Percentiles rank a stretch among this genome's conserved stretches.
phyloP scores from a whole-genome alignment of 371 early-diverging fungal species.

The Zychaea mexicana region DNA sequence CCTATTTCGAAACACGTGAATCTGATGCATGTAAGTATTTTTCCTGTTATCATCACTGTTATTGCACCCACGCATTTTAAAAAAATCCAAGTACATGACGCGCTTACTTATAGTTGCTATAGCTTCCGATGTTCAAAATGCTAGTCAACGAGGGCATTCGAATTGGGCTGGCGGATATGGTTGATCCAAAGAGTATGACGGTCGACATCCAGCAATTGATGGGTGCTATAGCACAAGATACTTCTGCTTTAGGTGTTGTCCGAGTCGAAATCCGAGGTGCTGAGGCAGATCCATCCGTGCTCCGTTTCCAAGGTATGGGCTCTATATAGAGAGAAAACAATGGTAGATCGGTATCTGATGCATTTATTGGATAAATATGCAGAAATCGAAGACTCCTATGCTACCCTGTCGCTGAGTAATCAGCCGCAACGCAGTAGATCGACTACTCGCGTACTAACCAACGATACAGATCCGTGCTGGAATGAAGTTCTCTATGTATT shows the following conservation, averaged over 20 bases:
- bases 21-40: slow-evolving; percentile 41
- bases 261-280: slow-evolving; percentile 38
- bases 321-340: not conserved
- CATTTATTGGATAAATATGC: not conserved
- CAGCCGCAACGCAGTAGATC: slow-evolving; percentile 36
- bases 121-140: slow-evolving; percentile 42
- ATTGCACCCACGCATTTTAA: too few species aligned
- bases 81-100: too few species aligned
- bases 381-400: slow-evolving; percentile 51
- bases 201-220: slow-evolving; percentile 36
- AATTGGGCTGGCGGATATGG: slow-evolving; percentile 39
- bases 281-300: slow-evolving; percentile 12
- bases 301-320: slow-evolving; percentile 28
- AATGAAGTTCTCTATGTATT: slow-evolving; percentile 40
- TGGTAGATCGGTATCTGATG: not conserved
- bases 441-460: slow-evolving; percentile 42
- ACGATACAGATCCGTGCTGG: slow-evolving; percentile 47
- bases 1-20: slow-evolving; percentile 42
- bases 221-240: slow-evolving; percentile 32
- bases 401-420: slow-evolving; percentile 36
- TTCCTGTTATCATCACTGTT: not conserved
- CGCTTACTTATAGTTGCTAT: not conserved
- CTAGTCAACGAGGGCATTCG: slow-evolving; percentile 43
- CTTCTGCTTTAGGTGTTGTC: slow-evolving; percentile 42
- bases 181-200: slow-evolving; percentile 49